Conservation (phyloP, 202 grass and related monocot genomes). For the Setaria italica region DNA sequence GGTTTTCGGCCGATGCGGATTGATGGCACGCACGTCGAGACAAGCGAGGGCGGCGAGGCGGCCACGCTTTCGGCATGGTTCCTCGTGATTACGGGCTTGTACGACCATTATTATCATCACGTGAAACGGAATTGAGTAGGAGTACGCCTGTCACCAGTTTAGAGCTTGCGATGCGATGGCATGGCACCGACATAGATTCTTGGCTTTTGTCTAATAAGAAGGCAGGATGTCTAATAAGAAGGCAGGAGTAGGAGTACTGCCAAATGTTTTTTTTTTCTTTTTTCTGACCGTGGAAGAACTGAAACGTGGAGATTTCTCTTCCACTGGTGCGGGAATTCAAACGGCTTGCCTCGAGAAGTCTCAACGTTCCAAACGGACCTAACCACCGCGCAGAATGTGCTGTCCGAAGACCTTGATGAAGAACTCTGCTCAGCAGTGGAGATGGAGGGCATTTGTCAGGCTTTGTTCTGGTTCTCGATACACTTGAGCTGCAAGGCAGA, state of each 20-base stretch:
- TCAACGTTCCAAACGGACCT: background rate
- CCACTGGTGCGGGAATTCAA: background rate
- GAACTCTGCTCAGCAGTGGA: too few relatives aligned
- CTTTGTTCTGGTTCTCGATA: background rate
- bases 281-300: background rate
- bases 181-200: background rate
- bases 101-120: background rate
- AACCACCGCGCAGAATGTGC: background rate
- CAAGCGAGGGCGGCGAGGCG: background rate
- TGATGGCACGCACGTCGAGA: conserved; percentile 32
- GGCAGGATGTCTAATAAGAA: too few relatives aligned
- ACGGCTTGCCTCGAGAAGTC: background rate
- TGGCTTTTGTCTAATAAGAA: background rate
- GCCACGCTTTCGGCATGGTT: conserved; percentile 13
- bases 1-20: background rate
- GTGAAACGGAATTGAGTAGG: background rate
- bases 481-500: background rate
- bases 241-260: too few relatives aligned
- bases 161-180: background rate
- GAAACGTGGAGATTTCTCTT: background rate
- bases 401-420: background rate
- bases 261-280: background rate
- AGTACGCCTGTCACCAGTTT: background rate
- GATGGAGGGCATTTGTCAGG: too few relatives aligned
- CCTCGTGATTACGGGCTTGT: background rate